Conservation (phyloP, 2,329 filamentous ascomycete genomes). For the Diaporthe capsici region DNA sequence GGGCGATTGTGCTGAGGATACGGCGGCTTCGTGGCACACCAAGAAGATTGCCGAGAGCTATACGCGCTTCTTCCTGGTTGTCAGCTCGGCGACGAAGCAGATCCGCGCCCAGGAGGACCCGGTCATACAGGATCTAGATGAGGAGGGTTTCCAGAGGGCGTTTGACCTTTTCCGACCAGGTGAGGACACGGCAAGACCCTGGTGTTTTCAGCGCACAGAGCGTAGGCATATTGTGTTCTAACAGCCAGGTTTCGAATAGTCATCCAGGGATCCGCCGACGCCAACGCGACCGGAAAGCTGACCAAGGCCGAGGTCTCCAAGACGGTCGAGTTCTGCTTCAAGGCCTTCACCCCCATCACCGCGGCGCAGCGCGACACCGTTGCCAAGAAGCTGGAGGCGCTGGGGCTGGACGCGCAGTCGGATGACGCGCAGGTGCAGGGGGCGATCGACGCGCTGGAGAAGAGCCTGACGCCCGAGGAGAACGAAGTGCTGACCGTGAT, state of each 20-base stretch:
- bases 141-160: conserved; percentile 58
- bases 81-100: conserved; percentile 56
- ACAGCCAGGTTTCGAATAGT: conserved; percentile 45
- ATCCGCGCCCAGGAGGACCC: conserved; percentile 55
- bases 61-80: conserved; percentile 61
- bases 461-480: conserved; percentile 47
- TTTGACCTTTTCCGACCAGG: conserved; percentile 58
- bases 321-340: conserved; percentile 52
- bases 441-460: conserved; percentile 38
- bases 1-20: conserved; percentile 55
- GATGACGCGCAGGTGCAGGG: conserved; percentile 8
- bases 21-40: conserved; percentile 58
- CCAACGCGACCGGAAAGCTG: conserved; percentile 46
- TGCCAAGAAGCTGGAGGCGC: conserved; percentile 39
- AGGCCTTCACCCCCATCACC: conserved; percentile 47
- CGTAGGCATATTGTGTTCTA: neutral
- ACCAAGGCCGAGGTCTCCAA: conserved; percentile 51
- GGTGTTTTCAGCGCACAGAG: neutral
- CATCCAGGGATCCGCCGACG: conserved; percentile 55
- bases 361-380: neutral
- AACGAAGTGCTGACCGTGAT: conserved; percentile 48
- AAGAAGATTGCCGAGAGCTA: conserved; percentile 61
- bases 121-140: conserved; percentile 57
- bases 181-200: conserved; percentile 45
- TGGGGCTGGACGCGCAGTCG: neutral